A percentile compares a stretch with the other conserved stretches of the same genome.
Conservation (phyloP, 1,284 basidiomycete species). For the Cryptococcus sp. region DNA sequence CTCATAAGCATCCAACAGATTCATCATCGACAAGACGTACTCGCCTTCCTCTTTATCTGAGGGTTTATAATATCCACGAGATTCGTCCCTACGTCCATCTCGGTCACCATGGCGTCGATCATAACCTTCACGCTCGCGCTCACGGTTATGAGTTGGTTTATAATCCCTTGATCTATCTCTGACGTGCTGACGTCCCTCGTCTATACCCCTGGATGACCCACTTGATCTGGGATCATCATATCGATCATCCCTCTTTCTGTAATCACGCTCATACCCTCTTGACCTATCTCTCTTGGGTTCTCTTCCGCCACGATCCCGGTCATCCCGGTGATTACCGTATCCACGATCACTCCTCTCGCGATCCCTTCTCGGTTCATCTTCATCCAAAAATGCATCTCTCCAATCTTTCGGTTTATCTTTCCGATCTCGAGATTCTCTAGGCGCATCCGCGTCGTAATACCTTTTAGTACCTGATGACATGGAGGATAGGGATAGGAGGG, state of each 20-base stretch:
- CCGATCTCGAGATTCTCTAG: background rate
- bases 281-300: conserved; percentile 2
- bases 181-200: background rate
- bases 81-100: conserved; percentile 28
- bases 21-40: conserved; percentile 21
- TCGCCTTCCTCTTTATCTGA: conserved; percentile 36
- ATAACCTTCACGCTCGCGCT: conserved; percentile 30
- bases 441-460: conserved; percentile 10
- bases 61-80: conserved; percentile 3
- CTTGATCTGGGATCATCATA: background rate
- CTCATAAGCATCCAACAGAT: conserved; percentile 10
- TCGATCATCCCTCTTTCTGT: background rate
- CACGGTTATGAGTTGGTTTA: conserved; percentile 8
- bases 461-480: conserved; percentile 28
- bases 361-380: conserved; percentile 14
- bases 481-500: background rate
- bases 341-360: conserved; percentile 7
- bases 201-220: background rate
- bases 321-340: conserved; percentile 6
- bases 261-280: background rate
- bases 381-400: conserved; percentile 65
- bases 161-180: background rate
- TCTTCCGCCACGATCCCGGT: background rate
- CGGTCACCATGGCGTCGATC: conserved; percentile 27
- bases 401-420: conserved; percentile 59